phyloP scores from a whole-genome alignment of 1,284 basidiomycete species.

The Vanrija humicola region DNA sequence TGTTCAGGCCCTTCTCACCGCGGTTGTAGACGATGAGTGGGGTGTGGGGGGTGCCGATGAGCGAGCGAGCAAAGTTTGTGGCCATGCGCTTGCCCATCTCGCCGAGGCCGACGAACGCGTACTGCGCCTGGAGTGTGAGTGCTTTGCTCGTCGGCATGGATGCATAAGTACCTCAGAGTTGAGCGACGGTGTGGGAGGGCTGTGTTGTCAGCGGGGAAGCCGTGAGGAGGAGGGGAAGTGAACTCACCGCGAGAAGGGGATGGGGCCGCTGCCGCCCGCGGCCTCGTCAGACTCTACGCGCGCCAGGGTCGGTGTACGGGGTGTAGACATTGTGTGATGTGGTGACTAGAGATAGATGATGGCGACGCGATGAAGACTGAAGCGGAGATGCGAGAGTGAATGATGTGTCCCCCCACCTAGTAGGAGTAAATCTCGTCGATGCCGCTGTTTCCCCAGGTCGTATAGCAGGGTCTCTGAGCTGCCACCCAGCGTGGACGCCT shows the following conservation, averaged over 20 bases:
- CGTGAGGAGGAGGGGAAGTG: neutral
- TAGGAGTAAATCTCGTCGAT: too few relatives aligned
- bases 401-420: too few relatives aligned
- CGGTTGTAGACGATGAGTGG: slow-evolving; percentile 49
- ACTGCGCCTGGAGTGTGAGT: slow-evolving; percentile 17
- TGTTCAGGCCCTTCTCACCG: slow-evolving; percentile 29
- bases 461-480: too few relatives aligned
- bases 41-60: slow-evolving; percentile 24
- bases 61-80: slow-evolving; percentile 42
- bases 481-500: too few relatives aligned
- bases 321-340: neutral
- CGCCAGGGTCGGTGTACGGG: neutral
- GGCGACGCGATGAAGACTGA: too few relatives aligned
- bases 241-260: slow-evolving; percentile 46
- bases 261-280: slow-evolving; percentile 17
- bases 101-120: slow-evolving; percentile 48
- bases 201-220: neutral
- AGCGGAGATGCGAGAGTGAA: too few relatives aligned
- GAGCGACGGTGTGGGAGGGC: neutral
- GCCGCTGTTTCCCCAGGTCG: too few relatives aligned
- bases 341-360: neutral
- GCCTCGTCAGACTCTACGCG: neutral
- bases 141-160: neutral
- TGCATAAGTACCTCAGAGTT: neutral
- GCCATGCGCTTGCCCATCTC: slow-evolving; percentile 49